A percentile compares a stretch with the other conserved stretches of the same genome.
Conservation (phyloP, 768 basidiomycete genomes). For the Panaeolus cyanescens region DNA sequence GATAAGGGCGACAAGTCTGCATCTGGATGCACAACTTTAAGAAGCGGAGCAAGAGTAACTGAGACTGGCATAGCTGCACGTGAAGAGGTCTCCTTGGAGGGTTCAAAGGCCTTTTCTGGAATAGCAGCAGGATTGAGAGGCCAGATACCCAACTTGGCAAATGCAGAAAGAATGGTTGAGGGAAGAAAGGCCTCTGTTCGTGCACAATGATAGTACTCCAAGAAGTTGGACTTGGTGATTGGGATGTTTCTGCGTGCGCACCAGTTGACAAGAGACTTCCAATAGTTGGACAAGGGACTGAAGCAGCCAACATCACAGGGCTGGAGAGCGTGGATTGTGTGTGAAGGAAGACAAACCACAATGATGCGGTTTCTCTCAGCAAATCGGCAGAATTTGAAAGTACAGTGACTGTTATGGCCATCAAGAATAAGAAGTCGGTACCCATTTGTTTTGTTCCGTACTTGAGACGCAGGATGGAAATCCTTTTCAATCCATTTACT, state of each 20-base stretch:
- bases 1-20: background rate
- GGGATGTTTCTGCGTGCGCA: slow-evolving; percentile 7
- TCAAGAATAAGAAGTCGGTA: slow-evolving; percentile 36
- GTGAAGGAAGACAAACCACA: slow-evolving; percentile 35
- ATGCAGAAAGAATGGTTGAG: slow-evolving; percentile 5
- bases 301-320: slow-evolving; percentile 39
- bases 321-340: slow-evolving; percentile 38
- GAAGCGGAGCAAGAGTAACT: slow-evolving; percentile 10
- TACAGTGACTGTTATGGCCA: slow-evolving; percentile 39
- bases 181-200: slow-evolving; percentile 8
- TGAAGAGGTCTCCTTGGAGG: slow-evolving; percentile 16
- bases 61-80: slow-evolving; percentile 15
- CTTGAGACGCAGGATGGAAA: slow-evolving; percentile 29
- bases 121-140: slow-evolving; percentile 13
- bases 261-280: slow-evolving; percentile 23
- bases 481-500: slow-evolving; percentile 30
- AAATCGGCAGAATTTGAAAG: slow-evolving; percentile 26
- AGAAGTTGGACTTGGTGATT: slow-evolving; percentile 9
- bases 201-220: slow-evolving; percentile 17
- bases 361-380: slow-evolving; percentile 26
- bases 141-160: slow-evolving; percentile 16
- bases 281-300: slow-evolving; percentile 26
- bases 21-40: too few species aligned
- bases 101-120: slow-evolving; percentile 12
- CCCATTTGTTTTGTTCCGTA: slow-evolving; percentile 10